phyloP scores from a whole-genome alignment of 164 flowering plant genomes.

The Vitis cinerea region DNA sequence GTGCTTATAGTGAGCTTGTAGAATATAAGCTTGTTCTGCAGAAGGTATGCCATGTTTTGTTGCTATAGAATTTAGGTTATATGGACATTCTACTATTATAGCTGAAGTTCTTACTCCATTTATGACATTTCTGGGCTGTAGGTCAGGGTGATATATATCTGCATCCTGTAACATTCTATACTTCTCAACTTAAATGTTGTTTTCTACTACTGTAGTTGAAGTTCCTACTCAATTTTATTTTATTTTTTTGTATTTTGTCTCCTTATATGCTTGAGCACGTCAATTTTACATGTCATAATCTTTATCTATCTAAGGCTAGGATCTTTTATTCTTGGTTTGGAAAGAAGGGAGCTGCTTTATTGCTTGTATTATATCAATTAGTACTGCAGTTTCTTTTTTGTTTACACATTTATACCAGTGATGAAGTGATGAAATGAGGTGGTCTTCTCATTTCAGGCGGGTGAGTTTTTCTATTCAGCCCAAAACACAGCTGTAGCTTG shows the following conservation, averaged over 20 bases:
- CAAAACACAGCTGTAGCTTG: constrained; percentile 59
- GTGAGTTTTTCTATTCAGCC: constrained; percentile 70
- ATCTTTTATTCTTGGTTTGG: not conserved
- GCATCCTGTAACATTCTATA: not conserved
- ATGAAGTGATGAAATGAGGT: not conserved
- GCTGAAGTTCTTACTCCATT: not conserved
- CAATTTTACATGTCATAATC: not conserved
- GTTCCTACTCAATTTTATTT: no score
- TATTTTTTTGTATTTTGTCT: not conserved
- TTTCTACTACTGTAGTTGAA: not conserved
- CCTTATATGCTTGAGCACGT: not conserved
- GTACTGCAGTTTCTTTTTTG: not conserved
- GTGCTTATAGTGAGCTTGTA: constrained; percentile 64
- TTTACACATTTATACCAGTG: not conserved
- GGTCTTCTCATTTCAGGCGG: constrained; percentile 44
- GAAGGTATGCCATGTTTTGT: constrained; percentile 52
- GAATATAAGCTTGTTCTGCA: constrained; percentile 83
- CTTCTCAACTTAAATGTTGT: not conserved
- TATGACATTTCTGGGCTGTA: not conserved
- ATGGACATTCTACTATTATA: not conserved
- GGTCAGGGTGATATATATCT: not conserved
- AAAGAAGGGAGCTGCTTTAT: not conserved
- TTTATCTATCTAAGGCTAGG: not conserved
- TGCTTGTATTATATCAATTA: not conserved
- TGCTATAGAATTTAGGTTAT: not conserved